Conservation (phyloP, 1,284 basidiomycete species). For the Vanrija sp. region DNA sequence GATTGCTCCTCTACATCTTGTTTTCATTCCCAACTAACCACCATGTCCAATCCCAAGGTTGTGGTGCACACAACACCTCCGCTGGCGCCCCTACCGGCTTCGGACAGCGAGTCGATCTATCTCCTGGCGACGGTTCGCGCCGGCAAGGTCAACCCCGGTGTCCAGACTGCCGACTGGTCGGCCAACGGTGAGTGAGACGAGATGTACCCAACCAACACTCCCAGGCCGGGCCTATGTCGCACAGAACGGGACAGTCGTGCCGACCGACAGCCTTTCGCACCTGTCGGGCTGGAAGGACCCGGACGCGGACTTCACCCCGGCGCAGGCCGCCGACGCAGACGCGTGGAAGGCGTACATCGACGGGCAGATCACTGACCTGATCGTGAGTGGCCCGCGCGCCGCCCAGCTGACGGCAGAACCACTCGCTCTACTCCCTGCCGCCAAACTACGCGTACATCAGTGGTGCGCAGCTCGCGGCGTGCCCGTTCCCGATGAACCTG, state of each 20-base stretch:
- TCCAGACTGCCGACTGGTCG: slow-evolving; percentile 27
- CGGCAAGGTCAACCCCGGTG: slow-evolving; percentile 17
- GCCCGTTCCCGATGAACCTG: slow-evolving; percentile 34
- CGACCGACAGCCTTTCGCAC: slow-evolving; percentile 17
- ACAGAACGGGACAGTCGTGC: slow-evolving; percentile 15
- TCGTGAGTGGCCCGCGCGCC: slow-evolving; percentile 25
- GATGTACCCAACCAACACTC: not conserved
- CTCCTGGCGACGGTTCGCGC: slow-evolving; percentile 27
- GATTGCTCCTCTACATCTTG: too few species aligned
- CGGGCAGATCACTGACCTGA: slow-evolving; percentile 37
- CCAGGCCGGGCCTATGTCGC: slow-evolving; percentile 36
- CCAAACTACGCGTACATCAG: slow-evolving; percentile 36
- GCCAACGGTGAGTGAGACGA: slow-evolving; percentile 19
- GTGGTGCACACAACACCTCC: slow-evolving; percentile 35
- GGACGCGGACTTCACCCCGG: slow-evolving; percentile 21
- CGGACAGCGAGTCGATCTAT: slow-evolving; percentile 33
- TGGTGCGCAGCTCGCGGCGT: slow-evolving; percentile 27
- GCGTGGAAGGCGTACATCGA: slow-evolving; percentile 44
- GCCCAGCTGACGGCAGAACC: slow-evolving; percentile 28
- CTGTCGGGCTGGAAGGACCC: slow-evolving; percentile 29
- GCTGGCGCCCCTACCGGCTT: slow-evolving; percentile 28
- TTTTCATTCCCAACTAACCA: not conserved
- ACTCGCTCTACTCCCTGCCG: slow-evolving; percentile 43
- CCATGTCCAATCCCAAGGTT: slow-evolving; percentile 6
- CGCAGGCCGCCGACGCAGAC: slow-evolving; percentile 29